Percentiles rank a stretch among this genome's conserved stretches.
Evolutionary conservation across 2,329 filamentous ascomycete genomes (phyloP).

Genomic region (Magnaporthiopsis incrustans): DNA sequence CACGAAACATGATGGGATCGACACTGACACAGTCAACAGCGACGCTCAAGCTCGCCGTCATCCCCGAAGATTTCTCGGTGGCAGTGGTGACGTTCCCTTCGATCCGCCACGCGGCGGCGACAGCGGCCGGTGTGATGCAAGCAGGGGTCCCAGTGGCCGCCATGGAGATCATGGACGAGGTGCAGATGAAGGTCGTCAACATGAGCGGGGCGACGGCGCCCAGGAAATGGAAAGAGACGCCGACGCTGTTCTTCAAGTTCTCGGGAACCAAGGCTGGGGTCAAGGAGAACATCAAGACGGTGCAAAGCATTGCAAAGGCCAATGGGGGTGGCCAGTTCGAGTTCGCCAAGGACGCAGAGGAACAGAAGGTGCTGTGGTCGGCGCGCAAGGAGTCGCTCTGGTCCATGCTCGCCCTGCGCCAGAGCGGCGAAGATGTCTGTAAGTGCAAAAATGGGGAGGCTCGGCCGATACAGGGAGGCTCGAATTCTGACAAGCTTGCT

Average conservation of each 20-base stretch:
- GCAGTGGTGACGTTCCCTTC: conserved; percentile 73
- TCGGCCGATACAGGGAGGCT: background rate
- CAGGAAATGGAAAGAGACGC: conserved; percentile 63
- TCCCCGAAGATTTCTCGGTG: conserved; percentile 69
- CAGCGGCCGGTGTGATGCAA: conserved; percentile 69
- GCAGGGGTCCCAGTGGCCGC: conserved; percentile 65
- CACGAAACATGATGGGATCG: background rate
- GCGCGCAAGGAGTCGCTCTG: conserved; percentile 78
- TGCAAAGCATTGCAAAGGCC: conserved; percentile 56
- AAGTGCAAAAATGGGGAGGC: background rate
- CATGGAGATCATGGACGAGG: conserved; percentile 84
- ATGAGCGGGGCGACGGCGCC: conserved; percentile 61
- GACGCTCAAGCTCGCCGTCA: conserved; percentile 69
- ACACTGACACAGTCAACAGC: conserved; percentile 29
- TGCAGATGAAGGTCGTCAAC: conserved; percentile 80
- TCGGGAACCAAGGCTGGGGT: conserved; percentile 73
- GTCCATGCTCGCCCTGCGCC: conserved; percentile 67
- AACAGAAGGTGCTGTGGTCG: conserved; percentile 71
- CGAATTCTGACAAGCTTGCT: background rate
- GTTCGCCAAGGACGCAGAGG: conserved; percentile 63
- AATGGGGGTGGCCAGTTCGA: conserved; percentile 64
- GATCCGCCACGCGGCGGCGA: conserved; percentile 67
- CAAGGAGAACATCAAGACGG: conserved; percentile 64
- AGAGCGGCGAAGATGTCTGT: conserved; percentile 59
- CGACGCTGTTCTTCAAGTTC: conserved; percentile 81